phyloP scores from a whole-genome alignment of 768 basidiomycete species.

The Lactarius sanguifluus region DNA sequence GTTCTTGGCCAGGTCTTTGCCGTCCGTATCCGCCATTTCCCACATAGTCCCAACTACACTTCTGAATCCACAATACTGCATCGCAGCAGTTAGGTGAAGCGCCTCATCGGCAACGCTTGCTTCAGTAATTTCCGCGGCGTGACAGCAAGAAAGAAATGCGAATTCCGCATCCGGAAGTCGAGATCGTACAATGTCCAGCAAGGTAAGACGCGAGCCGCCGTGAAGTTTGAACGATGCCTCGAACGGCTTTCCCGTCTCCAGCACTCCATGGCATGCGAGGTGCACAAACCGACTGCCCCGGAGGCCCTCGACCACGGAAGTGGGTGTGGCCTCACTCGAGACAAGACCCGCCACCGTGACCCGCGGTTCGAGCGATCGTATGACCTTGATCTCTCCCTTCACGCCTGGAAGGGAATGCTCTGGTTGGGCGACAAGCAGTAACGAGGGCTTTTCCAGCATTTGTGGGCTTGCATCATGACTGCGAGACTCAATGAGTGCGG shows the following conservation, averaged over 20 bases:
- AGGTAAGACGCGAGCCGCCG: not conserved
- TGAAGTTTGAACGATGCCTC: constrained; percentile 1
- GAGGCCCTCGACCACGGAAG: not conserved
- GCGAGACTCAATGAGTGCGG: not conserved
- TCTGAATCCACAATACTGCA: constrained; percentile 1
- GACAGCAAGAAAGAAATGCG: not conserved
- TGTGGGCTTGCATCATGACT: not conserved
- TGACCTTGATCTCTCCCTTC: not conserved
- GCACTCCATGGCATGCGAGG: constrained; percentile 16
- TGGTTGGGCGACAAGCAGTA: not conserved
- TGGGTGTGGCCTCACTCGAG: not conserved
- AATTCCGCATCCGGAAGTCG: not conserved
- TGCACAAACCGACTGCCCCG: not conserved
- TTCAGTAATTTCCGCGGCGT: not conserved
- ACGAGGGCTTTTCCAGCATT: not conserved
- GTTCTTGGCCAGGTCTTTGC: not conserved
- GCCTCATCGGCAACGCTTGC: not conserved
- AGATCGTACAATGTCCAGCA: constrained; percentile 9
- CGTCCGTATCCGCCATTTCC: not conserved
- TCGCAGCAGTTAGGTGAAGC: not conserved
- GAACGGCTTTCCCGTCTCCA: constrained; percentile 4
- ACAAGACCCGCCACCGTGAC: not conserved
- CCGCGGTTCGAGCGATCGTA: not conserved
- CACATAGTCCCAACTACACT: not conserved
- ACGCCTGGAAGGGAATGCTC: not conserved